phyloP scores from a whole-genome alignment of 2,329 filamentous ascomycete species.

The Diaporthe nobilis region DNA sequence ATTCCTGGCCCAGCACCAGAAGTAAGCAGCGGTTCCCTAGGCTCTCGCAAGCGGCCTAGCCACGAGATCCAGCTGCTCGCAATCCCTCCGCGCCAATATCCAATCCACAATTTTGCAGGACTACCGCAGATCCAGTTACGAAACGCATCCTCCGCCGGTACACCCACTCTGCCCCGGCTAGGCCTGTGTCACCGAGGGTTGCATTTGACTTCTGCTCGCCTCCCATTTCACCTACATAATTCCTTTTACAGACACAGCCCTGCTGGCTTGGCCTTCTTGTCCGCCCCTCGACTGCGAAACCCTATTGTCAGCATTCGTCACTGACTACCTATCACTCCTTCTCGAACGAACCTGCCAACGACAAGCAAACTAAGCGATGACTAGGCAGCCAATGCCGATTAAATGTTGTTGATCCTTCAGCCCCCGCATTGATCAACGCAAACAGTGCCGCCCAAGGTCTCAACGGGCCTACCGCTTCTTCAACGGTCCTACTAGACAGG shows the following conservation, averaged over 20 bases:
- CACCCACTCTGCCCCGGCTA: conserved; percentile 30
- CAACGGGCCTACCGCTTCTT: conserved; percentile 2
- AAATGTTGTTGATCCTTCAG: conserved; percentile 28
- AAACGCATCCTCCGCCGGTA: conserved; percentile 35
- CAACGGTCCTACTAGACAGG: not conserved
- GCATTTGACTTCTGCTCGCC: conserved; percentile 34
- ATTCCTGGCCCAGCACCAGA: conserved; percentile 23
- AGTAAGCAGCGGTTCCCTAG: conserved; percentile 31
- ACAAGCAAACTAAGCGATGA: conserved; percentile 17
- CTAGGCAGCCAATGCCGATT: conserved; percentile 28
- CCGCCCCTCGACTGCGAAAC: conserved; percentile 6
- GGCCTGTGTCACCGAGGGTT: conserved; percentile 30
- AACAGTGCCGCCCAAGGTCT: not conserved
- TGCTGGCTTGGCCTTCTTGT: conserved; percentile 35
- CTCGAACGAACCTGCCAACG: conserved; percentile 5
- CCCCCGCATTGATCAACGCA: conserved; percentile 10
- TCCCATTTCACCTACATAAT: conserved; percentile 34
- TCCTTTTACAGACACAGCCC: conserved; percentile 35
- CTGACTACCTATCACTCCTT: not conserved
- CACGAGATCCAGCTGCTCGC: conserved; percentile 27
- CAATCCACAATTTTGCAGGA: conserved; percentile 35
- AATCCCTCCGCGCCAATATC: conserved; percentile 20
- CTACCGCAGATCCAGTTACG: conserved; percentile 32
- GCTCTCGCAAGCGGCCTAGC: conserved; percentile 14
- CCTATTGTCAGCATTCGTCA: conserved; percentile 5